Percentiles rank a stretch among this genome's conserved stretches.
Evolutionary conservation across 2,329 filamentous ascomycete species (phyloP).

Genomic region (Aspergillus hiratsukae): DNA sequence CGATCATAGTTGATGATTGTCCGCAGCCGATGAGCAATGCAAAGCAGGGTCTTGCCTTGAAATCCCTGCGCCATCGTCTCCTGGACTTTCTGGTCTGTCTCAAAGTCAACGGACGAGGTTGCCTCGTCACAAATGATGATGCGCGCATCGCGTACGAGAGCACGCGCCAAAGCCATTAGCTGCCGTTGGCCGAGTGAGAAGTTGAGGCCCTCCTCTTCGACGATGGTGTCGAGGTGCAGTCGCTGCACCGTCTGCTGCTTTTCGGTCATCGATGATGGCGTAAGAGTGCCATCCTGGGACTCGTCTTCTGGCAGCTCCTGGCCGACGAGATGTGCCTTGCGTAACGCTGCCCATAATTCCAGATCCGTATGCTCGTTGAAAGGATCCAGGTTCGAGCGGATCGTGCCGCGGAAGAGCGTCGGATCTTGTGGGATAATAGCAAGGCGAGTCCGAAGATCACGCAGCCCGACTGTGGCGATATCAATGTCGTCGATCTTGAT

Average conservation of each 20-base stretch:
- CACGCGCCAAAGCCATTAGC: conserved; percentile 88
- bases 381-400: conserved; percentile 44
- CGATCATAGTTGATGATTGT: conserved; percentile 90
- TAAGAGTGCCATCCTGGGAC: conserved; percentile 42
- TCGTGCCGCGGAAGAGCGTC: conserved; percentile 41
- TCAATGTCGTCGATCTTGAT: conserved; percentile 44
- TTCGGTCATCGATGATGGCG: conserved; percentile 30
- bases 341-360: conserved; percentile 45
- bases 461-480: conserved; percentile 38
- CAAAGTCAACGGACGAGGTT: conserved; percentile 88
- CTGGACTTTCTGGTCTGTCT: conserved; percentile 92
- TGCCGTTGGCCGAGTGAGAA: conserved; percentile 94
- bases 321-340: conserved; percentile 44
- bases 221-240: conserved; percentile 64
- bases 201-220: conserved; percentile 93
- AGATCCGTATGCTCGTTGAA: conserved; percentile 44
- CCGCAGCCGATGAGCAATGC: conserved; percentile 82
- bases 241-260: conserved; percentile 37
- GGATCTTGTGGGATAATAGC: conserved; percentile 46
- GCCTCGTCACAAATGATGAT: conserved; percentile 98
- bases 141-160: conserved; percentile 77
- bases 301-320: conserved; percentile 43
- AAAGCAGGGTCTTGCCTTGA: conserved; percentile 76
- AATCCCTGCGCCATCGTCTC: conserved; percentile 77
- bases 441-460: conserved; percentile 40